A percentile compares a stretch with the other conserved stretches of the same genome.
phyloP scores from a whole-genome alignment of 331 rosid genomes.

The Arachis monticola region DNA sequence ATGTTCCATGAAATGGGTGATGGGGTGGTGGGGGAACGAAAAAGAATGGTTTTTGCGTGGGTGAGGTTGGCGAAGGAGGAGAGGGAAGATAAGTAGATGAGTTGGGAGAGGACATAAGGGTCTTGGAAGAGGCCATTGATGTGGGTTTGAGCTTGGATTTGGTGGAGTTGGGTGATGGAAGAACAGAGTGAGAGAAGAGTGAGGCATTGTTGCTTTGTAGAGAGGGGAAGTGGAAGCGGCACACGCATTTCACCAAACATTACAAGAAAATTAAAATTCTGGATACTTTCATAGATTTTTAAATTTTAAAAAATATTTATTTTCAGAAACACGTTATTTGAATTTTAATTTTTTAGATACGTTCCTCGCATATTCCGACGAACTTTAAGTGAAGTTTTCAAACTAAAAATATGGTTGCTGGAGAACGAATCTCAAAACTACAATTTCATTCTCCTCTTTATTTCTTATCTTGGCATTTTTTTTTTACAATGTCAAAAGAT shows the following conservation, averaged over 20 bases:
- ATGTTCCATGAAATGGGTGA: constrained; percentile 74
- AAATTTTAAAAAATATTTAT: too few relatives aligned
- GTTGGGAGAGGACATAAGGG: constrained; percentile 56
- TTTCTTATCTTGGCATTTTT: too few relatives aligned
- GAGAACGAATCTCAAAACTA: too few relatives aligned
- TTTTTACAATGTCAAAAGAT: too few relatives aligned
- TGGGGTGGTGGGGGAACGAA: constrained; percentile 25
- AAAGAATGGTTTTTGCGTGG: constrained; percentile 58
- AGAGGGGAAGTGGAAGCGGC: constrained; percentile 32
- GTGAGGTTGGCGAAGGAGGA: constrained; percentile 55
- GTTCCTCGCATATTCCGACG: too few relatives aligned
- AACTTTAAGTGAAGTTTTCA: too few relatives aligned
- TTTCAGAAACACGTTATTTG: too few relatives aligned
- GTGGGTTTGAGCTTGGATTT: constrained; percentile 71
- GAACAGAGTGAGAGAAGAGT: constrained; percentile 51
- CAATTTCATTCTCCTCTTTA: too few relatives aligned
- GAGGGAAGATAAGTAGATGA: constrained; percentile 60
- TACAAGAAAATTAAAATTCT: too few relatives aligned
- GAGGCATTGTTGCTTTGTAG: constrained; percentile 58
- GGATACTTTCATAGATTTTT: too few relatives aligned
- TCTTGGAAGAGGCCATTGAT: constrained; percentile 59
- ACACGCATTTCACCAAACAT: not conserved
- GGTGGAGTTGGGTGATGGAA: constrained; percentile 59
- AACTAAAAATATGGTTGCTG: too few relatives aligned
- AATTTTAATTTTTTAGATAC: too few relatives aligned